Conservation (phyloP, 306 rosid genomes). For the Herpetospermum pedunculosum region DNA sequence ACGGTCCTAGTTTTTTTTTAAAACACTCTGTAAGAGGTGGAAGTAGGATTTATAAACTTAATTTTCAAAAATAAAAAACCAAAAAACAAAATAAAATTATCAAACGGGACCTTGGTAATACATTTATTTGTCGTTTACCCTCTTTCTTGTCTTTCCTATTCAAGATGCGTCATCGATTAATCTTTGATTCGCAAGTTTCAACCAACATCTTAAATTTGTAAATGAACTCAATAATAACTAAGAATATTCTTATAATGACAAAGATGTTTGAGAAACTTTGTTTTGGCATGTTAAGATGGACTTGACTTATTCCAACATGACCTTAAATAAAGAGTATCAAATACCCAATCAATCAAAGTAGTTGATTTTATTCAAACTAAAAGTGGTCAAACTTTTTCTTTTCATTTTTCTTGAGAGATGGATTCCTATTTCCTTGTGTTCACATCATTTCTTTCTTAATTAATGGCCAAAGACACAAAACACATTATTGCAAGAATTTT, state of each 20-base stretch:
- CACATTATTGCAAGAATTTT: neutral
- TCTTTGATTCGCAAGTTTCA: neutral
- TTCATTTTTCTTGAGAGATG: neutral
- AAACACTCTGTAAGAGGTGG: no score
- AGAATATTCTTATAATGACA: neutral
- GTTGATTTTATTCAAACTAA: neutral
- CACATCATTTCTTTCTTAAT: neutral
- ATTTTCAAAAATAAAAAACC: no score
- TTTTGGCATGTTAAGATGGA: neutral
- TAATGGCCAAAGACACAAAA: neutral
- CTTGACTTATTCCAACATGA: slow-evolving; percentile 1
- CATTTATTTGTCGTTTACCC: neutral
- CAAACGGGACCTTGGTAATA: no score
- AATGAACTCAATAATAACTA: neutral
- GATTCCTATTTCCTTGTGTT: neutral
- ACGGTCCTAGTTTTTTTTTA: no score
- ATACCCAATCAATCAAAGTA: neutral
- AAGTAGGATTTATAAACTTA: no score
- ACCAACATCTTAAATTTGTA: neutral
- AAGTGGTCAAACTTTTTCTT: neutral
- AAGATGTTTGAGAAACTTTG: neutral
- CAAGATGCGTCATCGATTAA: neutral
- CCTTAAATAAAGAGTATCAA: neutral
- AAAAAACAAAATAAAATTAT: no score
- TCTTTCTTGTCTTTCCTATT: neutral